phyloP scores from a whole-genome alignment of 805 yeast species.

The Kuraishia hungarica region DNA sequence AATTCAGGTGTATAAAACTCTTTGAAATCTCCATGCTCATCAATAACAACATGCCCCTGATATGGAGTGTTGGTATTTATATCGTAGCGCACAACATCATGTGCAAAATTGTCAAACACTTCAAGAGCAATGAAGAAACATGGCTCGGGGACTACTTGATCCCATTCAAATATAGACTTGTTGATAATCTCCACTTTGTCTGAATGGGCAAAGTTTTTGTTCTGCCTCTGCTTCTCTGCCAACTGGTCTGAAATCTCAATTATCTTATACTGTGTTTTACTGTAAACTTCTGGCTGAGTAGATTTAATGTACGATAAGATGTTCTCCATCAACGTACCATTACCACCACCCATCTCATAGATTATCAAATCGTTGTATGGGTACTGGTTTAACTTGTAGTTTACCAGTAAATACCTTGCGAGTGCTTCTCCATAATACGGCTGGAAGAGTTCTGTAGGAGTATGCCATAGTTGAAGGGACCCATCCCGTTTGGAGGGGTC shows the following conservation, averaged over 20 bases:
- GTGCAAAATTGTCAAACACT: slow-evolving; percentile 78
- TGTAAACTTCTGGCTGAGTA: slow-evolving; percentile 67
- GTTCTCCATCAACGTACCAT: slow-evolving; percentile 77
- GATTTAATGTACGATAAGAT: slow-evolving; percentile 55
- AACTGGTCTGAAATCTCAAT: slow-evolving; percentile 63
- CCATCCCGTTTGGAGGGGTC: too few species aligned
- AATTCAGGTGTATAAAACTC: slow-evolving; percentile 62
- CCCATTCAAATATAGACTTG: slow-evolving; percentile 73
- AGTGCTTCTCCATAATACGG: slow-evolving; percentile 83
- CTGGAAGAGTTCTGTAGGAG: slow-evolving; percentile 79
- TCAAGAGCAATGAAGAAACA: slow-evolving; percentile 76
- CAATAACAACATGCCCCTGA: slow-evolving; percentile 73
- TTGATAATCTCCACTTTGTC: slow-evolving; percentile 58
- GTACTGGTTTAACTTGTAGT: slow-evolving; percentile 57
- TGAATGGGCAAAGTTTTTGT: slow-evolving; percentile 28
- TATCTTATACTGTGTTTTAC: slow-evolving; percentile 56
- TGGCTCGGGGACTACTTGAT: slow-evolving; percentile 45
- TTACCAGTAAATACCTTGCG: slow-evolving; percentile 69
- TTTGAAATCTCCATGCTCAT: slow-evolving; percentile 64
- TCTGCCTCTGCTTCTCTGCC: slow-evolving; percentile 43
- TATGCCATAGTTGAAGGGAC: slow-evolving; percentile 75
- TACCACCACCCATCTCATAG: slow-evolving; percentile 88
- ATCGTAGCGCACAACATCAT: slow-evolving; percentile 74
- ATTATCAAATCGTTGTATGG: slow-evolving; percentile 67
- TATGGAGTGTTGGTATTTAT: slow-evolving; percentile 54